A percentile compares a stretch with the other conserved stretches of the same genome.
Evolutionary conservation across 1,139 yeast genomes (phyloP).

Genomic region (Arxiozyma telluris): DNA sequence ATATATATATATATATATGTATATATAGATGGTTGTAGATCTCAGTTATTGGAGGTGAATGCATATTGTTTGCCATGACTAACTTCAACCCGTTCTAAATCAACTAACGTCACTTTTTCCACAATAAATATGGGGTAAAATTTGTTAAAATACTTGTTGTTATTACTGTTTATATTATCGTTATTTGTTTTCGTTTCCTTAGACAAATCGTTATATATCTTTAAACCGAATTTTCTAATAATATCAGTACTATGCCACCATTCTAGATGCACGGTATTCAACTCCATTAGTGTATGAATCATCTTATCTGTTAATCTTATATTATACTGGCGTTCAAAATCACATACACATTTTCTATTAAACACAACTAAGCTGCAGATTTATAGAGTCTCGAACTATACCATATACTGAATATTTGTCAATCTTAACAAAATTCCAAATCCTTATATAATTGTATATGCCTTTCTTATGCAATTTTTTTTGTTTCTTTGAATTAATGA

Average conservation of each 20-base stretch:
- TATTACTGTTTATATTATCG: too few species aligned
- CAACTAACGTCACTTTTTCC: background rate
- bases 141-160: too few species aligned
- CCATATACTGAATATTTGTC: background rate
- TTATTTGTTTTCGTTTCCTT: too few species aligned
- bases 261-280: background rate
- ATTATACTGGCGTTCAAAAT: background rate
- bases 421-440: background rate
- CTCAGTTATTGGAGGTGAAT: background rate
- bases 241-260: background rate
- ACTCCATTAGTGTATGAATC: background rate
- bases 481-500: background rate
- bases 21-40: background rate
- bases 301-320: background rate
- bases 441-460: background rate
- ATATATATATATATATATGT: too few species aligned
- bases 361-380: slow-evolving; percentile 1
- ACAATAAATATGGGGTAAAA: background rate
- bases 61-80: background rate
- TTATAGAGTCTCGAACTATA: background rate
- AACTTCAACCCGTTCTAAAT: background rate
- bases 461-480: background rate
- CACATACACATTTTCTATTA: background rate
- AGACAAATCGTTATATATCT: too few species aligned
- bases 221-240: background rate